Conservation (phyloP, 2,329 filamentous ascomycete genomes). For the Colletotrichum aenigma region DNA sequence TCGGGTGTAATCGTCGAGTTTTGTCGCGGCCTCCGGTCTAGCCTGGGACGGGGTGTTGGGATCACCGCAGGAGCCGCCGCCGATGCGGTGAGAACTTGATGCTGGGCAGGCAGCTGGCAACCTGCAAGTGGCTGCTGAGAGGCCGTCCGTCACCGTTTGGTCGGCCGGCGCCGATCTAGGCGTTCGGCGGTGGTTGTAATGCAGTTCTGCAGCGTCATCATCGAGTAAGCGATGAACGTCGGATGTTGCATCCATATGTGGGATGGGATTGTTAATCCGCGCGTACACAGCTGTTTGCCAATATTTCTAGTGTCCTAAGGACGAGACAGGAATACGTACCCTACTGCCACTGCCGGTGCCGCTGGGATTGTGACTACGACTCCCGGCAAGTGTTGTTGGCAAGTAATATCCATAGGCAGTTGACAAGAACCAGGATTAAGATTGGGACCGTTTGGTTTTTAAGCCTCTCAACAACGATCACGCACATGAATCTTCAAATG, state of each 20-base stretch:
- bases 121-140: neutral
- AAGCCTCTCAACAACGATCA: neutral
- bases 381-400: neutral
- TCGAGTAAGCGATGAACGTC: neutral
- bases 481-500: neutral
- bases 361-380: neutral
- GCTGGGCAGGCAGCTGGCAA: neutral
- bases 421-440: neutral
- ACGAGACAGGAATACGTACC: neutral
- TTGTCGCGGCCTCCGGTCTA: neutral
- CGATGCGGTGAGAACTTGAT: neutral
- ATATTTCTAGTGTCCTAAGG: neutral
- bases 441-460: neutral
- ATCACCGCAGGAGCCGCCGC: neutral
- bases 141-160: neutral
- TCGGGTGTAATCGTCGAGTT: neutral
- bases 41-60: neutral
- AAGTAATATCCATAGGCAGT: neutral
- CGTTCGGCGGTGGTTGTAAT: neutral
- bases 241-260: neutral
- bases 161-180: neutral
- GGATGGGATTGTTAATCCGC: neutral
- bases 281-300: neutral
- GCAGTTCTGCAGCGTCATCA: constrained; percentile 13
- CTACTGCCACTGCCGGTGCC: neutral